phyloP scores from a whole-genome alignment of 768 basidiomycete species.

The Tylopilus balloui region DNA sequence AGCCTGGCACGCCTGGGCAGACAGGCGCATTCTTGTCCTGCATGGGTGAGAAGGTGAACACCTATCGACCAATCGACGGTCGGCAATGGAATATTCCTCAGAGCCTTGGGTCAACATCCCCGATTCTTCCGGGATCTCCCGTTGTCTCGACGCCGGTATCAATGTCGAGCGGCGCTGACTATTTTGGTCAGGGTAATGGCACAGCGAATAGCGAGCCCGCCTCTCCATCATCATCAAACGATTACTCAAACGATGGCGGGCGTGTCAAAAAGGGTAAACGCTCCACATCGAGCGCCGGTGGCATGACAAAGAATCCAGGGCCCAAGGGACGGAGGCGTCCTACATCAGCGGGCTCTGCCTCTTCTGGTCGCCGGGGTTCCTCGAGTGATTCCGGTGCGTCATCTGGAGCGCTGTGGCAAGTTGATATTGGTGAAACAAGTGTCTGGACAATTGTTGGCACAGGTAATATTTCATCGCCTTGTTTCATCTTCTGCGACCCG shows the following conservation, averaged over 20 bases:
- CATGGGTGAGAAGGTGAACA: slow-evolving; percentile 92
- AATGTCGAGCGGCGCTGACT: slow-evolving; percentile 51
- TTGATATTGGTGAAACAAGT: slow-evolving; percentile 90
- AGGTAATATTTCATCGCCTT: slow-evolving; percentile 40
- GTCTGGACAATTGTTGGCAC: slow-evolving; percentile 95
- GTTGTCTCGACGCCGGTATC: slow-evolving; percentile 59
- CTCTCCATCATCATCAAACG: slow-evolving; percentile 56
- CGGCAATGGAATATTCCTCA: slow-evolving; percentile 66
- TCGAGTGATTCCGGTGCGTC: slow-evolving; percentile 64
- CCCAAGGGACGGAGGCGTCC: slow-evolving; percentile 63
- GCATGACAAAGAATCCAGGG: slow-evolving; percentile 32
- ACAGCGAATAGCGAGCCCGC: slow-evolving; percentile 65
- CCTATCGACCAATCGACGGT: slow-evolving; percentile 79
- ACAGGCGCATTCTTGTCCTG: slow-evolving; percentile 85
- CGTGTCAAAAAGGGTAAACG: slow-evolving; percentile 78
- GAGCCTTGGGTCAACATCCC: slow-evolving; percentile 46
- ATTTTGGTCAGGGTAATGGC: slow-evolving; percentile 47
- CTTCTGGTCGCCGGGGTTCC: slow-evolving; percentile 63
- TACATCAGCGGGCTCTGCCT: slow-evolving; percentile 69
- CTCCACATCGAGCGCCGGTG: slow-evolving; percentile 64
- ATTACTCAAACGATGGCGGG: slow-evolving; percentile 77
- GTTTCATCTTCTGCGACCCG: slow-evolving; percentile 1
- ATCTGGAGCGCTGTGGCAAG: slow-evolving; percentile 80
- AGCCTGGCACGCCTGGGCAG: slow-evolving; percentile 71
- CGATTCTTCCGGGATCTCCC: slow-evolving; percentile 65